Evolutionary conservation across 176 grass and related monocot species (phyloP), one percentile per base, ranked within the genome.

Genomic region (Rhynchospora pubera): DNA sequence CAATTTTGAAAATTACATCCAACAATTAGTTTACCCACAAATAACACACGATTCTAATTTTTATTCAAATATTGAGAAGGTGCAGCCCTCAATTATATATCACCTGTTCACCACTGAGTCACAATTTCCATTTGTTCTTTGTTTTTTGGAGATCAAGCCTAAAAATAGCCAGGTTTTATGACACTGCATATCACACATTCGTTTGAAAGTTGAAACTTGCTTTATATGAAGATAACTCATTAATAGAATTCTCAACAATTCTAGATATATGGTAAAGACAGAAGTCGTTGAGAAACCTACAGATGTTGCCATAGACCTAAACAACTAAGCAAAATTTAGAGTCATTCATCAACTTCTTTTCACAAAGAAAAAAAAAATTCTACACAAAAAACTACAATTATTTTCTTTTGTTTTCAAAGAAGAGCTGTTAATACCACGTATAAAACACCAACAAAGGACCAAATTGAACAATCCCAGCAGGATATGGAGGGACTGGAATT

Each of bases 401-500:
- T 61, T 10, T 62, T 80, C n/a, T 28, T 51, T 32, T 5, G 9
- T 65, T 61, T 13, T 83, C 83, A 48, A 67, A 74, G 52, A 75
- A 77, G n/a, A 62, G 9, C 22, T 64, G 53, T 10, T 46, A 86
- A 42, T 63, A 77, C 15, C 62, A 64, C 61, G 6, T 59, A 50
- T 7, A 62, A 12, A 21, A 60, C 60, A 9, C 61, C 52, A 9
- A n/a, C 30, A 55, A 82, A 77, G 5, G 34, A 13, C 72, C 74
- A 79, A 10, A 58, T 60, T 51, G n/a, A 83, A 68, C 44, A 23
- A 73, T 71, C 61, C 6, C 48, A 65, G 28, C 48, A 65, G 28
- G 8, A 76, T 78, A 83, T 14, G 0, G 18, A 57, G 26, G 72
- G 45, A 30, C 26, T 44, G 47, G 84, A 65, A 68, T 85, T 85